A percentile compares a stretch with the other conserved stretches of the same genome.
These are phyloP conservation scores for Rhizopogon rudus DNA, from an alignment of 768 basidiomycete species.

Conservation along the genomic window DNA sequence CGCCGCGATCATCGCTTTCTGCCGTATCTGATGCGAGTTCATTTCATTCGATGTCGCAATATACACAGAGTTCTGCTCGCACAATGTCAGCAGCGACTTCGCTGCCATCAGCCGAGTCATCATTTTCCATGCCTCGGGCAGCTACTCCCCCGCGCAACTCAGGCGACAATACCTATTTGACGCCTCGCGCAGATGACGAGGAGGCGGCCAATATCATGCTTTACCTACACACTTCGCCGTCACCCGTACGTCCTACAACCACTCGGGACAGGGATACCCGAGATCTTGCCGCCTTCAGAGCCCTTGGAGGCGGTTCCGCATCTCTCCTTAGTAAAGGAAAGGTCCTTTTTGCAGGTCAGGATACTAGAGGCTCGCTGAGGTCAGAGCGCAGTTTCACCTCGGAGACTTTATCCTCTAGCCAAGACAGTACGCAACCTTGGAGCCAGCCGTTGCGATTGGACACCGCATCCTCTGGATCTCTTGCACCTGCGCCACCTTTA, in stretches of 20 bases:
- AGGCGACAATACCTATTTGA: conserved; percentile 34
- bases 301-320: conserved; percentile 41
- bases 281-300: conserved; percentile 53
- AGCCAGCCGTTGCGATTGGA: conserved; percentile 15
- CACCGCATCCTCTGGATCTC: conserved; percentile 10
- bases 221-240: conserved; percentile 80
- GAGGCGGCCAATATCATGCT: conserved; percentile 88
- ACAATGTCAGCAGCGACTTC: conserved; percentile 39
- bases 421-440: conserved; percentile 15
- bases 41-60: conserved; percentile 56
- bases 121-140: conserved; percentile 28
- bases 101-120: conserved; percentile 35
- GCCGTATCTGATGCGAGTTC: conserved; percentile 67
- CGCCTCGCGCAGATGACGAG: conserved; percentile 57
- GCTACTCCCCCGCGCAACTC: conserved; percentile 31
- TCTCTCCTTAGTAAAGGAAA: conserved; percentile 57
- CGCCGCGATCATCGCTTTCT: conserved; percentile 66
- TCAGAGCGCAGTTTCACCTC: conserved; percentile 23
- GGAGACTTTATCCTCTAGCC: conserved; percentile 21
- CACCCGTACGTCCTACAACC: conserved; percentile 60
- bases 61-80: conserved; percentile 62
- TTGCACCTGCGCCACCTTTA: conserved; percentile 23
- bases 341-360: conserved; percentile 55
- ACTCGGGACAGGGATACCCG: conserved; percentile 40
- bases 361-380: conserved; percentile 19